Percentiles rank a stretch among this genome's conserved stretches.
Conservation (phyloP, 78 protist species). For the slime mould (Dictyostelium discoideum) region dicty_2.7 NC_007090.3:1473001-1473500, state of each 20-base stretch:
- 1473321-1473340: constrained; percentile 72
- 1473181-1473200: constrained; percentile 14
- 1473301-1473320: constrained; percentile 68
- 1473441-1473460: background rate
- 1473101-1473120: constrained; percentile 76
- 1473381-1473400: constrained; percentile 9
- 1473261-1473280: constrained; percentile 36
- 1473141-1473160: constrained; percentile 71
- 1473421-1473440: constrained; percentile 57
- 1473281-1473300: constrained; percentile 57
- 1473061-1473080: constrained; percentile 36
- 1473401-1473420: constrained; percentile 19
- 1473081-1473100: constrained; percentile 42
- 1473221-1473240: constrained; percentile 72
- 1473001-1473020: constrained; percentile 50
- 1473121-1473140: constrained; percentile 68
- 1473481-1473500: constrained; percentile 10
- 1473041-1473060: constrained; percentile 34
- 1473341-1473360: constrained; percentile 31
- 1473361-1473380: background rate
- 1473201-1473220: constrained; percentile 55
- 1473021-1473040: constrained; percentile 13
- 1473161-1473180: constrained; percentile 72
- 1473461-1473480: constrained; percentile 35
- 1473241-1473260: constrained; percentile 76